Base-by-base conservation (phyloP, 441 rosid species). In the Brassica balearica region DNA sequence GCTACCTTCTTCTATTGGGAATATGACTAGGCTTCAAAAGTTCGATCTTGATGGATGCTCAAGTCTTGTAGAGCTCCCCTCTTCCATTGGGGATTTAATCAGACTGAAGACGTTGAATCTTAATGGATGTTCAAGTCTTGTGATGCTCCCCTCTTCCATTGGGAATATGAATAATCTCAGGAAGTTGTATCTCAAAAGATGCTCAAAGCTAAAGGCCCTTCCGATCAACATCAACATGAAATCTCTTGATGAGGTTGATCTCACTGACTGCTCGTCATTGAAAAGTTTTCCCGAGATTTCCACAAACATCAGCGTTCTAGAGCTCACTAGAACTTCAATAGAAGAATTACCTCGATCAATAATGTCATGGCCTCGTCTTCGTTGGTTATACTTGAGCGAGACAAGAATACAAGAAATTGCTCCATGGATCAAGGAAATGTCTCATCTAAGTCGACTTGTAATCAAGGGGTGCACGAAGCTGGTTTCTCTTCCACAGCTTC, bases 311-410 rank as follows among this genome's bases (percentile, higher is more conserved):
- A 8, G 4, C 0, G 0, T 0, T 25, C 41, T 68, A 6, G 1
- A 0, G n/a, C 61, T 60, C 23, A 2, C 0, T 22, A 58, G 67
- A 38, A 60, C 75, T 1, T 5, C 67, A 60, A 2, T 71, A n/a
- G 23, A 71, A 71, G 74, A 71, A 12, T 3, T 71, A 0, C 74
- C 74, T 20, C 5, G 14, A n/a, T 71, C 74, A 8, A 20, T 15
- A 15, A 15, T 15, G 17, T 15, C 17, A 36, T 71, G 36, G 74
- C 14, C 36, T 58, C 8, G 5, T 41, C 34, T 67, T 11, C 15
- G 17, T 15, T 15, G 17, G 17, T 15, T 15, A 15, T 15, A 15
- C 55, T 71, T 34, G 8, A 46, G 19, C 19, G 19, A 17, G 1
- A 17, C 19, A 17, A 17, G 19, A 17, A 17, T 17, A 17, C 1